Evolutionary conservation across 1,139 yeast genomes (phyloP), one percentile per base, ranked within the genome.

Genomic region (Pichia sp.): DNA sequence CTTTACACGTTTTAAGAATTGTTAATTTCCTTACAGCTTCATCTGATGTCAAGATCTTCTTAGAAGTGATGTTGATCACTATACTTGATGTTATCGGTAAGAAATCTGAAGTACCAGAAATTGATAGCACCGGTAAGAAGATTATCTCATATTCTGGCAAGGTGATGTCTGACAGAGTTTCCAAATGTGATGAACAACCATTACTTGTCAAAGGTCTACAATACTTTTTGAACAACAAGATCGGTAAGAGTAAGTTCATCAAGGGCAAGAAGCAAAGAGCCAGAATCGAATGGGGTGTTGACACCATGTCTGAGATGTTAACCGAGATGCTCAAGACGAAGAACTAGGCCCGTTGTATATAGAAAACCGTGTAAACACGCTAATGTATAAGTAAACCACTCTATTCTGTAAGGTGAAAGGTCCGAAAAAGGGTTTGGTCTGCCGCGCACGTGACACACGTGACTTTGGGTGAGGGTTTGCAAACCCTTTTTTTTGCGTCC

Each of bases 21-120:
- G 76, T 87, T 28, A 86, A 93, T 57, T 85, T 93, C 53, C 67
- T 90, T 52, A 81, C 93, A 0, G 77, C 86, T n/a, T 71, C 79
- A 2, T 67, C 78, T 3, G 93, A 88, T 54, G 75, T 83, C 7
- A 72, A 73, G 34, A 66, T 90, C 27, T 89, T 93, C 58, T 56
- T 88, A 54, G 97, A 91, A 58, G 75, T 88, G 36, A 66, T 88
- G 43, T 68, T 91, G 47, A 83, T 84, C 20, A 80, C 86, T 9
- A 72, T 89, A 55, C 72, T 88, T 42, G 84, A 86, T 52, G 71
- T 70, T 20, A 59, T 85, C 14, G 95, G 83, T 14, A 87, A 83
- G 62, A 78, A 77, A 55, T 82, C 85, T 0, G 85, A 80, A 57
- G 59, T 70, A 22, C 69, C 72, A 59, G 86, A 80, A 1, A 66